Evolutionary conservation across 495 filamentous ascomycete genomes (phyloP).

Genomic region (Friedmanniomyces simplex): DNA sequence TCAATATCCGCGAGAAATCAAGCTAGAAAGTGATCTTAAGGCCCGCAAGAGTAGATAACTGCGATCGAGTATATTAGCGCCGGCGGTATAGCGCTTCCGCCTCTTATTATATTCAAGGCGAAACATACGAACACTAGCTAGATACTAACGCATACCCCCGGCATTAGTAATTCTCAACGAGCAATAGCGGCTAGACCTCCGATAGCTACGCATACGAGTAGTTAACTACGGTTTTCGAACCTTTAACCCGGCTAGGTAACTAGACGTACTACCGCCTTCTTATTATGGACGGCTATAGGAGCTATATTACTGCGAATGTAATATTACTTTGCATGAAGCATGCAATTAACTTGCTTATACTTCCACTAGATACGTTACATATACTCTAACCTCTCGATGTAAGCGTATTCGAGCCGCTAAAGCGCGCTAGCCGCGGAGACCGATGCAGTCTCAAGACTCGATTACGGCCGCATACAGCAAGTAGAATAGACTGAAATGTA

Average conservation of each 20-base stretch:
- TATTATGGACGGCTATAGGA: slow-evolving; percentile 15
- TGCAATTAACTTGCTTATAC: slow-evolving; percentile 14
- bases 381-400: slow-evolving; percentile 15
- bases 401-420: slow-evolving; percentile 8
- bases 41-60: too few species aligned
- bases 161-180: slow-evolving; percentile 9
- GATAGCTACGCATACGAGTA: slow-evolving; percentile 7
- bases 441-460: slow-evolving; percentile 3
- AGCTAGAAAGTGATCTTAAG: too few species aligned
- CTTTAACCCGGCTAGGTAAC: not conserved
- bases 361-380: slow-evolving; percentile 16
- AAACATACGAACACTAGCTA: too few species aligned
- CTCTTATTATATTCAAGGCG: too few species aligned
- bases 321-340: slow-evolving; percentile 6
- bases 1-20: too few species aligned
- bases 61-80: too few species aligned
- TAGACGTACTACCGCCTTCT: not conserved
- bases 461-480: slow-evolving; percentile 4
- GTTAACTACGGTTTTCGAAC: slow-evolving; percentile 16
- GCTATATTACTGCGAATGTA: slow-evolving; percentile 13
- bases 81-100: too few species aligned
- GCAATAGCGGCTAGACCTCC: slow-evolving; percentile 15
- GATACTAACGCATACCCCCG: too few species aligned
- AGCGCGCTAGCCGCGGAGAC: slow-evolving; percentile 11
- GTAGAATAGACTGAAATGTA: slow-evolving; percentile 11